Percentiles rank a stretch among this genome's conserved stretches.
Conservation (phyloP, 768 basidiomycete species). For the Candolleomyces efflorescens region DNA sequence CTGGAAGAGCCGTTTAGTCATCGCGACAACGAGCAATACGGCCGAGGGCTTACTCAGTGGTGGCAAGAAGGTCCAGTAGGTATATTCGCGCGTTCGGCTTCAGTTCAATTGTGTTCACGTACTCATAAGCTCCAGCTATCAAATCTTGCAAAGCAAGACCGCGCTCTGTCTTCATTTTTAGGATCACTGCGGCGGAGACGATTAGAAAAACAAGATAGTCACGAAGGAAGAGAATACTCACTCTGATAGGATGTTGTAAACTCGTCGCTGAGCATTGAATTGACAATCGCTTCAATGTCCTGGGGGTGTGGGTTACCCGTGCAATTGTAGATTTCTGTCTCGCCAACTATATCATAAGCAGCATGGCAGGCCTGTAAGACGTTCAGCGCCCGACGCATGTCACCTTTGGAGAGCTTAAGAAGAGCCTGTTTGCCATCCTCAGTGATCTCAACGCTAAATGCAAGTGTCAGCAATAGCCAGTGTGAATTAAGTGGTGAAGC, state of each 20-base stretch:
- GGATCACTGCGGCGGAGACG: conserved; percentile 62
- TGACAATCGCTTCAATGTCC: conserved; percentile 91
- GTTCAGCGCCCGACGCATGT: conserved; percentile 96
- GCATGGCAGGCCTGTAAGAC: conserved; percentile 98
- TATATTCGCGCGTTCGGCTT: conserved; percentile 86
- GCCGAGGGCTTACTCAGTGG: conserved; percentile 74
- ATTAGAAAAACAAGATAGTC: background rate
- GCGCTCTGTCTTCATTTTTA: conserved; percentile 81
- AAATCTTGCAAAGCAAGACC: conserved; percentile 95
- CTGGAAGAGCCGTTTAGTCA: conserved; percentile 34
- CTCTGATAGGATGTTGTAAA: conserved; percentile 89
- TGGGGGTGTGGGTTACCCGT: conserved; percentile 95
- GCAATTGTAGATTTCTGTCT: conserved; percentile 92
- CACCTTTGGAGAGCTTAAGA: conserved; percentile 91
- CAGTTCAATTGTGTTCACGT: conserved; percentile 80
- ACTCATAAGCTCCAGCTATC: conserved; percentile 88
- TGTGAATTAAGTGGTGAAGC: conserved; percentile 15
- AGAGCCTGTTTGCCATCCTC: conserved; percentile 85
- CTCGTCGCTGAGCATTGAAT: conserved; percentile 94
- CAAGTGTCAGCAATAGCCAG: background rate
- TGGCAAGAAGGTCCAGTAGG: conserved; percentile 88
- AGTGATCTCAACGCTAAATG: conserved; percentile 74
- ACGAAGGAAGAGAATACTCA: conserved; percentile 28
- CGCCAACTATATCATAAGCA: conserved; percentile 85
- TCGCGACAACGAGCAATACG: background rate